Percentiles rank a stretch among this genome's conserved stretches.
Evolutionary conservation across 805 yeast genomes (phyloP).

Genomic region (Jamesozyma spencerorum): DNA sequence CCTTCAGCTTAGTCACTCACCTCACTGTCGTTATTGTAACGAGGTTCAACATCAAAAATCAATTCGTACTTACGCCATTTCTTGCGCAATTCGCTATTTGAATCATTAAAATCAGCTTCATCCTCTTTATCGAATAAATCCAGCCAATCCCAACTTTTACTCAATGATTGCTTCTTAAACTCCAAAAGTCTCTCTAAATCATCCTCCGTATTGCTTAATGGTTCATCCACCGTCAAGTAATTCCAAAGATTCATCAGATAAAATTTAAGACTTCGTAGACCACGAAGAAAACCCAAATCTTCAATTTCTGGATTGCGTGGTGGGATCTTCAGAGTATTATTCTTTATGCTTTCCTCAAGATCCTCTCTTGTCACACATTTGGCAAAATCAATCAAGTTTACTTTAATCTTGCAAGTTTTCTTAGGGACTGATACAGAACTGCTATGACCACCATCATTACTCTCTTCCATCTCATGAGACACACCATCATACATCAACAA

Average conservation of each 20-base stretch:
- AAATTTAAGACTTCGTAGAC: conserved; percentile 60
- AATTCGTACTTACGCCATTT: conserved; percentile 31
- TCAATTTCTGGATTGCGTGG: conserved; percentile 54
- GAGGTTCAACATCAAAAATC: conserved; percentile 29
- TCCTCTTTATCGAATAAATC: conserved; percentile 32
- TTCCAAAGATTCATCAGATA: conserved; percentile 57
- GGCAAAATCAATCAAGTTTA: conserved; percentile 92
- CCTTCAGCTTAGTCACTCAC: conserved; percentile 24
- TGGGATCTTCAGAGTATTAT: conserved; percentile 46
- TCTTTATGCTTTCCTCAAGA: conserved; percentile 27
- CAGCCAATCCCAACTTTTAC: conserved; percentile 31
- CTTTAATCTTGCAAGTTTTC: conserved; percentile 27
- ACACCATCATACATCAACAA: conserved; percentile 81
- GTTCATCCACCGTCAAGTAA: conserved; percentile 39
- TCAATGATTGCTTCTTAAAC: conserved; percentile 15
- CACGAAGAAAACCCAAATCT: conserved; percentile 81
- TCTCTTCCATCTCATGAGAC: not conserved
- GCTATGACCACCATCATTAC: not conserved
- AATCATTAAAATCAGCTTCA: conserved; percentile 26
- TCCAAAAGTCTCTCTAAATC: conserved; percentile 15
- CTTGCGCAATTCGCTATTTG: conserved; percentile 23
- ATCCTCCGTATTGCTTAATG: conserved; percentile 18
- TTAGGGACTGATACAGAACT: conserved; percentile 6
- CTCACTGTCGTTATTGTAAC: conserved; percentile 24
- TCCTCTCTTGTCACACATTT: conserved; percentile 72